Evolutionary conservation across 2,329 filamentous ascomycete species (phyloP).

Genomic region (Cladobotryum protrusum): DNA sequence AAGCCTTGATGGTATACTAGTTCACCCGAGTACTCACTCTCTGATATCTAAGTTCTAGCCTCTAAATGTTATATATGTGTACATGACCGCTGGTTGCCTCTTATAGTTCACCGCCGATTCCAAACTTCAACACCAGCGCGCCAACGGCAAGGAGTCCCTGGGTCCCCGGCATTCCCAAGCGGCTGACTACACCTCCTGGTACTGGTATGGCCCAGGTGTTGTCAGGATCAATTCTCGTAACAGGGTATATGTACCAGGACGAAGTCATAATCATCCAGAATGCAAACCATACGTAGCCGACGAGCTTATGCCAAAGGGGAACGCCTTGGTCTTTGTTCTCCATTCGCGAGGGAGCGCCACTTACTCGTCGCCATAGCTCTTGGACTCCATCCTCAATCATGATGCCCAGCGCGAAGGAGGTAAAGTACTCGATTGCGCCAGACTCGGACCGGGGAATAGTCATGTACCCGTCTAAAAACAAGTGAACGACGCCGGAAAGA

Average conservation of each 20-base stretch:
- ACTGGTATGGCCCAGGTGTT: conserved; percentile 7
- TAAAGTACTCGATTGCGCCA: conserved; percentile 9
- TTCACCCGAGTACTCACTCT: too few species aligned
- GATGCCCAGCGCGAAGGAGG: conserved; percentile 5
- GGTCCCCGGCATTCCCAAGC: background rate
- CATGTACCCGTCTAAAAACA: conserved; percentile 1
- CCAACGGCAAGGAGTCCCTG: background rate
- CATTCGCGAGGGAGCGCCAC: background rate
- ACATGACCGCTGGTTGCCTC: too few species aligned
- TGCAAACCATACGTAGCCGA: conserved; percentile 12
- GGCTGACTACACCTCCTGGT: conserved; percentile 5
- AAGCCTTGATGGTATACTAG: too few species aligned
- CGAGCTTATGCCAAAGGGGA: conserved; percentile 13
- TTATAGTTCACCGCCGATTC: background rate
- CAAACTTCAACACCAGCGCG: conserved; percentile 10
- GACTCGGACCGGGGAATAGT: background rate
- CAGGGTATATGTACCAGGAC: conserved; percentile 12
- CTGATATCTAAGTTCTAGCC: too few species aligned
- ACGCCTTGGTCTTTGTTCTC: background rate
- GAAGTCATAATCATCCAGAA: conserved; percentile 11
- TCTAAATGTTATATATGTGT: too few species aligned
- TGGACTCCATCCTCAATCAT: conserved; percentile 7
- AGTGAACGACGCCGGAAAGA: conserved; percentile 9
- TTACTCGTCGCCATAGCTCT: conserved; percentile 4
- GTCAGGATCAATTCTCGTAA: conserved; percentile 3